Base-by-base conservation (phyloP, 2,329 filamentous ascomycete genomes). In the Neopestalotiopsis sp. region DNA sequence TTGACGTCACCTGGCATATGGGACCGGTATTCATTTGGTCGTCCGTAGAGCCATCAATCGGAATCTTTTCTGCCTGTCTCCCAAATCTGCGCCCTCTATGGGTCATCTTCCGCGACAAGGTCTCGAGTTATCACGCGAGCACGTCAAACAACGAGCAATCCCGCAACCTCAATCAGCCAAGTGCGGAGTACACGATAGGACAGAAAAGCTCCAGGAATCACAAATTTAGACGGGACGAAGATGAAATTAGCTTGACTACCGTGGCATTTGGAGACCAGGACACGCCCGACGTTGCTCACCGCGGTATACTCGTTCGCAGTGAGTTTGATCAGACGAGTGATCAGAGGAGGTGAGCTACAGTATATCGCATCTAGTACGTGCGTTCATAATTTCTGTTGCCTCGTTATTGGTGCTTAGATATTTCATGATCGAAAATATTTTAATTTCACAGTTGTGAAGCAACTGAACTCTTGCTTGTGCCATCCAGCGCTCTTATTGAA, bases 1-100 rank as follows among this genome's bases (percentile, higher is more conserved):
- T 62, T 30, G 59, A 62, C 30, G 59, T 62, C 17, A 62, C 59
- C 17, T 58, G 59, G 59, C 34, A 62, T 12, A 62, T 62, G 59
- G 59, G 59, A 4, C 59, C 59, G 1, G 59, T 62, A 3, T 65
- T 65, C 62, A 65, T 65, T 13, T 65, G 62, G 62, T 45, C 34
- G 20, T 45, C 38, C 20, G 38, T 65, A 5, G 62, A 65, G 20
- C 62, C 62, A 4, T 45, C 38, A 3, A 65, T 65, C 13, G 34
- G 34, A 10, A 65, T 65, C 13, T 10, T 53, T 1, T 45, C 62
- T 13, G 62, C 62, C 17, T 65, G 34, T 53, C 20, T 65, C 5
- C 62, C 62, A 14, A 65, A n/a, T 10, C 30, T 65, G 24, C 34
- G 40, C 12, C 62, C 62, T 3, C 30, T 65, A 13, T 62, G 59